Base-by-base conservation (phyloP, 257 asterid genomes). In the Haberlea rhodopensis region DNA sequence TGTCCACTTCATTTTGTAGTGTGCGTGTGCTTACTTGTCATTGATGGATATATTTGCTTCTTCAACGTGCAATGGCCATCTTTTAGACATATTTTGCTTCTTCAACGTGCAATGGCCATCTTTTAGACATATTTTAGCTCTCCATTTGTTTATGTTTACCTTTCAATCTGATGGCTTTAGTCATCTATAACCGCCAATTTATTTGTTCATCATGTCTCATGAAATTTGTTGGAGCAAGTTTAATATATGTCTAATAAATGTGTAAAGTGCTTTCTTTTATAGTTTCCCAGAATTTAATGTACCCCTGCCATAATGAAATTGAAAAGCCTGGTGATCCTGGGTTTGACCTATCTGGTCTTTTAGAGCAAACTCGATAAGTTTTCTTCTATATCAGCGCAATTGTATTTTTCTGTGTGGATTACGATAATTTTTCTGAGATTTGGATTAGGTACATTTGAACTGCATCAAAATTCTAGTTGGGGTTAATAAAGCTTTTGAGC, bases 1-100 rank as follows among this genome's bases (percentile, higher is more conserved):
- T 67, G 25, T 71, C 65, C 55, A 25, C 52, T 62, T n/a, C 34
- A 53, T 66, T n/a, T 70, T 66, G 53, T 26, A 25, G 54, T 31
- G 31, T 75, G 49, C n/a, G 6, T 60, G 26, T 60, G 19, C 45
- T 20, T 26, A 53, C 43, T 69, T 56, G 28, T 55, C n/a, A 49
- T 24, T 16, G 63, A 19, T 67, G 65, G 7, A 27, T 20, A 24
- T 60, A 45, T 70, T 54, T 65, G 19, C 27, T 57, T 46, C 71
- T 29, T 29, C 37, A 29, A 7, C 37, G 11, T 29, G 18, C 63
- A 43, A 5, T 28, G 8, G 40, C 27, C 24, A 19, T 26, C 32
- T 56, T 69, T 37, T 49, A 32, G 25, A 10, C 60, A 31, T 37
- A n/a, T n/a, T 70, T 54, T 65, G 19, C 27, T 57, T 46, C 71